phyloP scores from a whole-genome alignment of 306 rosid genomes.

The Vachellia pachyceras region DNA sequence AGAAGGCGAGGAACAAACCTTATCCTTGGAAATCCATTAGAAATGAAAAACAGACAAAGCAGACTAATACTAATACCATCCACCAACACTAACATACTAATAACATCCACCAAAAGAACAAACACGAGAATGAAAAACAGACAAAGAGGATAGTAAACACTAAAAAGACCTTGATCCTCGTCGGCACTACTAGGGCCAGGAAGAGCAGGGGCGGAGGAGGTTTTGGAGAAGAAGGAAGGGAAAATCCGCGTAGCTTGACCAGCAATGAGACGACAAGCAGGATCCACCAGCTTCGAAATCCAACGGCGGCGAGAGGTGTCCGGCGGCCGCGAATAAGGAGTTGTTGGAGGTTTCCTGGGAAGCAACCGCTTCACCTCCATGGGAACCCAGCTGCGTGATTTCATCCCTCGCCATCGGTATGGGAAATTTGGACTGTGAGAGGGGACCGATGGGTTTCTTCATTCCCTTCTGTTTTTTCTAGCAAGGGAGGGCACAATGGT shows the following conservation, averaged over 20 bases:
- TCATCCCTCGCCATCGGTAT: too few species aligned
- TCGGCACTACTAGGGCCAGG: neutral
- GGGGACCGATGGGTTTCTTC: too few species aligned
- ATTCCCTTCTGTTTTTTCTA: too few species aligned
- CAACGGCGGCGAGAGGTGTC: slow-evolving; percentile 20
- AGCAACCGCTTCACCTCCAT: too few species aligned
- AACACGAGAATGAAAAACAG: neutral
- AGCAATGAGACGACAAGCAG: slow-evolving; percentile 19
- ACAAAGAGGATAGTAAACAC: neutral
- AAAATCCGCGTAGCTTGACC: slow-evolving; percentile 1
- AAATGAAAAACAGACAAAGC: too few species aligned
- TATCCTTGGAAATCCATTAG: neutral
- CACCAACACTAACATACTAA: neutral
- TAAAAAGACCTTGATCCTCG: neutral
- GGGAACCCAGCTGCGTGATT: too few species aligned
- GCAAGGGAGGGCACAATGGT: too few species aligned
- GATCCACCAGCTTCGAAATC: slow-evolving; percentile 18
- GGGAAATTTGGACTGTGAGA: too few species aligned
- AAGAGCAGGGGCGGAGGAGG: neutral
- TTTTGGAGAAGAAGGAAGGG: slow-evolving; percentile 15
- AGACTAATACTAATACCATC: too few species aligned
- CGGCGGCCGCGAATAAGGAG: too few species aligned
- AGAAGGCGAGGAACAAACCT: neutral
- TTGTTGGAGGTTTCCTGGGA: too few species aligned
- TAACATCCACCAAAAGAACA: neutral